Conservation (phyloP, 805 yeast genomes). For the Brettanomyces custersianus region DNA sequence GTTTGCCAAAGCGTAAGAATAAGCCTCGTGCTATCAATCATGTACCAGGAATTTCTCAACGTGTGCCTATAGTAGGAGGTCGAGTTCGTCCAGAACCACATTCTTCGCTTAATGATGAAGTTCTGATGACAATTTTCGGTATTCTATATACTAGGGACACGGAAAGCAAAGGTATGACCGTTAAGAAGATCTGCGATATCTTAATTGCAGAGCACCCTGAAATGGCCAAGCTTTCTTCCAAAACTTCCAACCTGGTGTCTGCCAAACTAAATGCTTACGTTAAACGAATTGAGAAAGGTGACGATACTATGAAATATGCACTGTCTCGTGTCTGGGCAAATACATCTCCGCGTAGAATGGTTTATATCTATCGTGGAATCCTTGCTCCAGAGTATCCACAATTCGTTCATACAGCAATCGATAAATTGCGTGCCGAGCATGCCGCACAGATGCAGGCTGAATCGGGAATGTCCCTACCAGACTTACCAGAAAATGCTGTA, state of each 20-base stretch:
- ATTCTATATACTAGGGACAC: constrained; percentile 63
- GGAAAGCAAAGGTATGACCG: constrained; percentile 77
- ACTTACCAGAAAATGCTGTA: neutral
- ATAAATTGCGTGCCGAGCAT: constrained; percentile 31
- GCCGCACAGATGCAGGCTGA: neutral
- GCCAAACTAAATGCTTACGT: constrained; percentile 83
- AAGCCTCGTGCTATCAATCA: constrained; percentile 37
- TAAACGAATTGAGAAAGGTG: constrained; percentile 75
- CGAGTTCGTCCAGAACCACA: constrained; percentile 65
- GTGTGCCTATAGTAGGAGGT: constrained; percentile 74
- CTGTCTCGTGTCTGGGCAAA: constrained; percentile 86
- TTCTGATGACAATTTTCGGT: constrained; percentile 63
- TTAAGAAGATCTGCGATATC: constrained; percentile 75
- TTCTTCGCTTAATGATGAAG: constrained; percentile 61
- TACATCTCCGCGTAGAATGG: constrained; percentile 84
- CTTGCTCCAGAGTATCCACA: constrained; percentile 66
- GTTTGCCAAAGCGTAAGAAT: constrained; percentile 16
- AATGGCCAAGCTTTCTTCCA: constrained; percentile 72
- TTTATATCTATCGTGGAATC: constrained; percentile 74
- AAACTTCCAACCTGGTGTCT: constrained; percentile 70
- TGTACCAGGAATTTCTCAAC: constrained; percentile 68
- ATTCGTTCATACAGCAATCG: constrained; percentile 60
- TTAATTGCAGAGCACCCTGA: constrained; percentile 70
- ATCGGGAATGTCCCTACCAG: neutral
- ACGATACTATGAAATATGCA: constrained; percentile 61